These are phyloP conservation scores for Exidia glandulosa DNA, from an alignment of 768 basidiomycete species.

Conservation along the genomic window DNA sequence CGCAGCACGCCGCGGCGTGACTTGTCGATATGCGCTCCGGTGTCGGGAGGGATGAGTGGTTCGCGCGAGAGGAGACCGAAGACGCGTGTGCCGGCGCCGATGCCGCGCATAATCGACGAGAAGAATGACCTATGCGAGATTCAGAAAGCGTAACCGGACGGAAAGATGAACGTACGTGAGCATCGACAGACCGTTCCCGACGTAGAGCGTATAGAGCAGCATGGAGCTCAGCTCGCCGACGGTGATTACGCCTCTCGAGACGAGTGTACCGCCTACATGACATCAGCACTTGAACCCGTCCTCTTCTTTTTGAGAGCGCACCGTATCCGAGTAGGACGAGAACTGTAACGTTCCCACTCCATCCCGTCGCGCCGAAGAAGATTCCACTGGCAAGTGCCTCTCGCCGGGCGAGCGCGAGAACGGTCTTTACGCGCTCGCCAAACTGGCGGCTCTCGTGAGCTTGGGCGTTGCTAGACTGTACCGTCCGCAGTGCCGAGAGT, in stretches of 20 bases:
- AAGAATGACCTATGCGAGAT: conserved; percentile 24
- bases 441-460: conserved; percentile 72
- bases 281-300: background rate
- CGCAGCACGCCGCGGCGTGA: conserved; percentile 56
- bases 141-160: background rate
- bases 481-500: conserved; percentile 74
- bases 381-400: conserved; percentile 87
- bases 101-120: conserved; percentile 90
- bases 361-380: conserved; percentile 85
- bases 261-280: conserved; percentile 71
- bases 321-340: conserved; percentile 87
- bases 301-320: conserved; percentile 19
- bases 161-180: conserved; percentile 43
- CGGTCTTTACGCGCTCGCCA: conserved; percentile 45
- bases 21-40: conserved; percentile 46
- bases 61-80: conserved; percentile 83
- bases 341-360: conserved; percentile 89
- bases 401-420: conserved; percentile 67
- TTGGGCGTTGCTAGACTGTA: conserved; percentile 84
- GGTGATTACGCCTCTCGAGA: conserved; percentile 77
- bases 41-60: conserved; percentile 57
- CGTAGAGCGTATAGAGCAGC: conserved; percentile 84
- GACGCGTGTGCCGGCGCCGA: conserved; percentile 87
- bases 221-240: conserved; percentile 88
- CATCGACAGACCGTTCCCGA: conserved; percentile 70